These are phyloP conservation scores for Trametes cingulata DNA, from an alignment of 768 basidiomycete species.

Conservation along the genomic window DNA sequence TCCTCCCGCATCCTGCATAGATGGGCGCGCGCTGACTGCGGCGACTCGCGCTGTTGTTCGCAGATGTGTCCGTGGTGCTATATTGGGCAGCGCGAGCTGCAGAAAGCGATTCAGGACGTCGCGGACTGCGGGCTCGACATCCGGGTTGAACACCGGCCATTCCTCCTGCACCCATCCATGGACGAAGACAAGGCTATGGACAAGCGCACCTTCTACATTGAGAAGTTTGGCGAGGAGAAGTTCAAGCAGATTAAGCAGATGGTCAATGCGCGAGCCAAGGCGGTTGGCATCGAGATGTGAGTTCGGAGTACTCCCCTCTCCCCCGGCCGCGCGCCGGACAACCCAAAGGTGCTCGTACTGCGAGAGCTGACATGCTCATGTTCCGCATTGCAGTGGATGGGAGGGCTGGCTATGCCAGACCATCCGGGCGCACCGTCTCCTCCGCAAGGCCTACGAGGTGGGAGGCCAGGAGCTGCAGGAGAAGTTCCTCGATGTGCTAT, in stretches of 20 bases:
- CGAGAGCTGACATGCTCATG: neutral
- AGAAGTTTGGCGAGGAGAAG: slow-evolving; percentile 44
- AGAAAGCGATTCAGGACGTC: slow-evolving; percentile 38
- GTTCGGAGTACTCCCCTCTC: slow-evolving; percentile 24
- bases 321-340: neutral
- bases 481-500: slow-evolving; percentile 55
- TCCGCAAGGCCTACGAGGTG: slow-evolving; percentile 63
- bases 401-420: slow-evolving; percentile 65
- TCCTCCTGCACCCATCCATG: slow-evolving; percentile 43
- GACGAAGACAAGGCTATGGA: slow-evolving; percentile 31
- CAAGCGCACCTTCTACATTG: slow-evolving; percentile 32
- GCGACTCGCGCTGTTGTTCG: neutral
- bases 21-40: neutral
- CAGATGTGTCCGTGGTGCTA: slow-evolving; percentile 46
- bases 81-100: slow-evolving; percentile 42
- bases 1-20: neutral
- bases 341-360: no score
- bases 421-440: slow-evolving; percentile 69
- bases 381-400: slow-evolving; percentile 46
- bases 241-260: slow-evolving; percentile 33
- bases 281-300: slow-evolving; percentile 47
- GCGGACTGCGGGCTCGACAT: slow-evolving; percentile 33
- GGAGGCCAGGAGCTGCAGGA: slow-evolving; percentile 64
- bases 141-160: slow-evolving; percentile 50
- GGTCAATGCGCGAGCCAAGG: slow-evolving; percentile 37